Evolutionary conservation across 2,329 filamentous ascomycete genomes (phyloP), one percentile per base, ranked within the genome.

Genomic region (Aulographum hederae): DNA sequence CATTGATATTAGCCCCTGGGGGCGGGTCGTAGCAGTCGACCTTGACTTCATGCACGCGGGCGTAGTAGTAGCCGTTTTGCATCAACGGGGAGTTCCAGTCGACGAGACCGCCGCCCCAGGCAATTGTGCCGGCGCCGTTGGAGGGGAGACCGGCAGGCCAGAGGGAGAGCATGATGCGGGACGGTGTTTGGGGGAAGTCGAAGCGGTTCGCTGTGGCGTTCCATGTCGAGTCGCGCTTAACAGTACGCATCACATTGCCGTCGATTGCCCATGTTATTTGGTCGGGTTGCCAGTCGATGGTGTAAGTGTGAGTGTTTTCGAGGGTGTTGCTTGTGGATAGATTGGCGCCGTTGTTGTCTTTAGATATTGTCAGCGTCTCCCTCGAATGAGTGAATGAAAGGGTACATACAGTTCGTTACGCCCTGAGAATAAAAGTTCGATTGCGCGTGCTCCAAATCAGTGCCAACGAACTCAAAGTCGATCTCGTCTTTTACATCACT

Each of bases 361-460:
- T 11, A 8, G 20, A 18, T 5, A 11, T 11, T 15, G 36, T 45
- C 32, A 54, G 44, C 34, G 10, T 19, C 3, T 15, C 13, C 18
- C 2, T 26, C 10, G 16, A n/a, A 31, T 19, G 20, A 13, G 25
- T 18, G 18, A 32, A 2, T 18, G 16, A 25, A 2, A 14, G 3
- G 5, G 10, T 18, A 60, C 80, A 63, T 63, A 92, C 82, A 95
- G 53, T 86, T 67, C 25, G 81, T 76, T 39, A 94, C 76, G 48
- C 89, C 89, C 59, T 94, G 85, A 60, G 78, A 94, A 59, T 94
- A 98, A 63, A 74, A 98, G 61, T 98, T 98, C 50, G 84, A 89
- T 61, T 98, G 85, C 13, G 78, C 80, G 39, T 66, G 69, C 29
- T 62, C 48, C 38, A 92, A 62, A 47, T 94, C 80, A 28, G 68